Evolutionary conservation across 441 rosid species (phyloP).

Genomic region (Macaranga tanarius): DNA sequence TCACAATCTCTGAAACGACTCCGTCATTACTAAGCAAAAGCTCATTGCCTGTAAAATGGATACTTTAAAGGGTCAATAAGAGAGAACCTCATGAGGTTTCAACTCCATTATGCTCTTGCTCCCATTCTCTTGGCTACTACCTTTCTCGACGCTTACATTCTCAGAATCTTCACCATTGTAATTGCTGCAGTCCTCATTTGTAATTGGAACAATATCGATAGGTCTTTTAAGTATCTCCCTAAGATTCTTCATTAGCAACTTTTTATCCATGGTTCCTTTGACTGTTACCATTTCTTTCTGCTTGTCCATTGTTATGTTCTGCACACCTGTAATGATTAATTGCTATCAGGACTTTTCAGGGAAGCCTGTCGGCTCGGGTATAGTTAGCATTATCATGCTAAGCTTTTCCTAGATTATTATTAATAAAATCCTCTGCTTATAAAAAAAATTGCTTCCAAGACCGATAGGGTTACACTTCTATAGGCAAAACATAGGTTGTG

Average conservation of each 20-base stretch:
- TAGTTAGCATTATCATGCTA: too few relatives aligned
- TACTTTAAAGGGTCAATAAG: background rate
- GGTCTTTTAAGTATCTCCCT: conserved; percentile 49
- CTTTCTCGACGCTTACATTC: conserved; percentile 3
- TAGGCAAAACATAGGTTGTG: too few relatives aligned
- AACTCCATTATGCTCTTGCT: conserved; percentile 39
- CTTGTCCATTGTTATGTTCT: conserved; percentile 39
- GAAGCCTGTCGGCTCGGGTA: too few relatives aligned
- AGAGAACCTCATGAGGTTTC: background rate
- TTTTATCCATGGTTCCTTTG: conserved; percentile 70
- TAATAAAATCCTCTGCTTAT: too few relatives aligned
- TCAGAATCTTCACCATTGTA: background rate
- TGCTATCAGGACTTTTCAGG: background rate
- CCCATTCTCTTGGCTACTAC: background rate
- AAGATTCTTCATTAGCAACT: conserved; percentile 42
- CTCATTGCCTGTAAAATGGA: background rate
- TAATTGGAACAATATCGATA: conserved; percentile 64
- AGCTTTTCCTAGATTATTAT: too few relatives aligned
- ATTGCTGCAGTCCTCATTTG: conserved; percentile 52
- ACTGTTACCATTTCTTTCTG: conserved; percentile 64
- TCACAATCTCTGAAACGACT: too few relatives aligned
- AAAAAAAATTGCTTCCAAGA: too few relatives aligned
- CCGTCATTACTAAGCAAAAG: too few relatives aligned
- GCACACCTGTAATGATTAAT: conserved; percentile 45
- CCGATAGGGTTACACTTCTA: background rate